These are phyloP conservation scores for Houttuynia cordata DNA, from an alignment of 164 flowering plant species.

Conservation along the genomic window DNA sequence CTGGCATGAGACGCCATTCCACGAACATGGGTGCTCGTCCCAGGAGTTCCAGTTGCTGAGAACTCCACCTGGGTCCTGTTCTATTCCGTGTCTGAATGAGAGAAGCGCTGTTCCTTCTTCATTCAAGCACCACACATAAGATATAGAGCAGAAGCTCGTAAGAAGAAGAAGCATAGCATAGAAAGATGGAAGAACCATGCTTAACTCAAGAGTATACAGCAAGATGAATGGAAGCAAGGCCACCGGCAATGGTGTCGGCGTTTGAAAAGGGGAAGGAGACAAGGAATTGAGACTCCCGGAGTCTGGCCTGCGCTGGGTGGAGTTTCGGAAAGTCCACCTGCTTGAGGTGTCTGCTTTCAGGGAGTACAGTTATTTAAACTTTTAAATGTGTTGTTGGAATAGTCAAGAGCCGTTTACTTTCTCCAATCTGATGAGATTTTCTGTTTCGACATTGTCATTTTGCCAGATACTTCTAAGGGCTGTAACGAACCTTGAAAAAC, in stretches of 20 bases:
- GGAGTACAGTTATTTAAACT: no score
- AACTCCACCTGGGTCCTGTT: conserved; percentile 50
- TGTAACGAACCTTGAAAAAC: no score
- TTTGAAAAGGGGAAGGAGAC: background rate
- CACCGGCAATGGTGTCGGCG: background rate
- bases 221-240: background rate
- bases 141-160: conserved; percentile 11
- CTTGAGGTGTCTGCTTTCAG: no score
- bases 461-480: no score
- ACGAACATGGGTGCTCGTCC: conserved; percentile 69
- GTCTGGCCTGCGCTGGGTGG: background rate
- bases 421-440: no score
- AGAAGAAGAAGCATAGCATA: background rate
- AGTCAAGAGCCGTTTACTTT: no score
- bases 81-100: conserved; percentile 42
- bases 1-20: conserved; percentile 84
- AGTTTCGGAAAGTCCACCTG: no score
- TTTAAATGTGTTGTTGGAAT: no score
- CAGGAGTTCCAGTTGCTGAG: conserved; percentile 67
- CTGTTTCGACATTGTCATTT: no score
- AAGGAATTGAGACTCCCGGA: background rate
- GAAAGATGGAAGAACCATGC: conserved; percentile 17
- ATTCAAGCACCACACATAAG: conserved; percentile 39
- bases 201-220: conserved; percentile 13
- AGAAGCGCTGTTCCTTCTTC: conserved; percentile 63